phyloP scores from a whole-genome alignment of 75 land plant species.

The Larix kaempferi region DNA sequence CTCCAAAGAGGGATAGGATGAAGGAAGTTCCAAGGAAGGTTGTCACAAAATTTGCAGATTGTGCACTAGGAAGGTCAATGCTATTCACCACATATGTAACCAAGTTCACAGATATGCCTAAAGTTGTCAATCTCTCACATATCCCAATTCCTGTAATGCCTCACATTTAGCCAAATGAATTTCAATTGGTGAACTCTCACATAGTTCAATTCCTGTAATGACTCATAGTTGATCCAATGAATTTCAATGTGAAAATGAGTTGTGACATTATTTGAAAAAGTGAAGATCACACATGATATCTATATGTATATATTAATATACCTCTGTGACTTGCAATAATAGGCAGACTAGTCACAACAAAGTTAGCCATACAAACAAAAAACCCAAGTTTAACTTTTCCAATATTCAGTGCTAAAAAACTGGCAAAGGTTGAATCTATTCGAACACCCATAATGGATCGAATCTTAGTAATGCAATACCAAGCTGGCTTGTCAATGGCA shows the following conservation, averaged over 20 bases:
- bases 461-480: no score
- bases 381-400: no score
- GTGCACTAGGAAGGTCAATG: constrained; percentile 53
- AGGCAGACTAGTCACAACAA: no score
- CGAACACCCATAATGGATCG: no score
- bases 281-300: no score
- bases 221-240: not conserved
- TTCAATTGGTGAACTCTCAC: constrained; percentile 61
- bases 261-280: no score
- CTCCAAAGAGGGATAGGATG: constrained; percentile 67
- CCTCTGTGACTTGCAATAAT: no score
- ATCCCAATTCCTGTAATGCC: constrained; percentile 58
- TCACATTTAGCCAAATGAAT: not conserved
- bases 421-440: no score
- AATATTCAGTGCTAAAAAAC: no score
- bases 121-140: constrained; percentile 69
- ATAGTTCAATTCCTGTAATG: constrained; percentile 56
- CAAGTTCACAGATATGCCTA: constrained; percentile 60
- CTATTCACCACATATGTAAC: constrained; percentile 43
- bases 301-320: not conserved
- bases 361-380: no score
- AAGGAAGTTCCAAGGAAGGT: constrained; percentile 73
- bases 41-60: constrained; percentile 75
- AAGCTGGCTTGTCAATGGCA: no score
- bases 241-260: not conserved